Conservation (phyloP, 2,329 filamentous ascomycete genomes). For the Aspergillus transmontanensis region DNA sequence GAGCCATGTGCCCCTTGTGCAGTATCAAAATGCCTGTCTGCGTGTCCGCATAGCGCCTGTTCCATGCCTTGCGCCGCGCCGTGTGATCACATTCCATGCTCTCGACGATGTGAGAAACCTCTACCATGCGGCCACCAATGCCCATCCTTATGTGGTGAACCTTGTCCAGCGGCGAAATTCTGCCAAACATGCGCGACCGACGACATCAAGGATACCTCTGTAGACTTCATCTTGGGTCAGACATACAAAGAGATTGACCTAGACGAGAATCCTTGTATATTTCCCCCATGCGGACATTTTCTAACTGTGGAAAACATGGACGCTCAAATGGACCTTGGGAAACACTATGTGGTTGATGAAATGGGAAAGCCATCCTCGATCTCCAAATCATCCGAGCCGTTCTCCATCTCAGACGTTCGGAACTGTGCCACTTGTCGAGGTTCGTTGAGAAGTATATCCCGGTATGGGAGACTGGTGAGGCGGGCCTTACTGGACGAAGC, state of each 20-base stretch:
- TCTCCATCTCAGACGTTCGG: conserved; percentile 54
- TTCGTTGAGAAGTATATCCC: conserved; percentile 58
- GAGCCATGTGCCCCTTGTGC: conserved; percentile 66
- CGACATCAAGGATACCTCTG: conserved; percentile 49
- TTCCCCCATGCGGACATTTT: conserved; percentile 66
- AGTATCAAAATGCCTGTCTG: conserved; percentile 55
- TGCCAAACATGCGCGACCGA: conserved; percentile 59
- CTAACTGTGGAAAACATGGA: conserved; percentile 64
- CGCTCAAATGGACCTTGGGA: conserved; percentile 53
- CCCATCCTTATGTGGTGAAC: conserved; percentile 68
- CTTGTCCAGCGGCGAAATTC: conserved; percentile 54
- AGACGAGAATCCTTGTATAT: conserved; percentile 62
- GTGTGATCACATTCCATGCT: conserved; percentile 68
- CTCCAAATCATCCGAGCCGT: conserved; percentile 43
- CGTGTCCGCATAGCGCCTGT: conserved; percentile 56
- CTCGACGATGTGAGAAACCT: conserved; percentile 56
- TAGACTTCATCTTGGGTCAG: conserved; percentile 60
- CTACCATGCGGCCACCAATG: conserved; percentile 64
- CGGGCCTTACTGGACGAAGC: conserved; percentile 63
- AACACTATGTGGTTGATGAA: conserved; percentile 31
- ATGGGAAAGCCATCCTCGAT: conserved; percentile 28
- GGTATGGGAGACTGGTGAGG: conserved; percentile 46
- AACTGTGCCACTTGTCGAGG: conserved; percentile 61
- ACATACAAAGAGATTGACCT: conserved; percentile 62
- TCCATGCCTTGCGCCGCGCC: conserved; percentile 66